Conservation (phyloP, 2,329 filamentous ascomycete genomes). For the Botrytis squamosa region DNA sequence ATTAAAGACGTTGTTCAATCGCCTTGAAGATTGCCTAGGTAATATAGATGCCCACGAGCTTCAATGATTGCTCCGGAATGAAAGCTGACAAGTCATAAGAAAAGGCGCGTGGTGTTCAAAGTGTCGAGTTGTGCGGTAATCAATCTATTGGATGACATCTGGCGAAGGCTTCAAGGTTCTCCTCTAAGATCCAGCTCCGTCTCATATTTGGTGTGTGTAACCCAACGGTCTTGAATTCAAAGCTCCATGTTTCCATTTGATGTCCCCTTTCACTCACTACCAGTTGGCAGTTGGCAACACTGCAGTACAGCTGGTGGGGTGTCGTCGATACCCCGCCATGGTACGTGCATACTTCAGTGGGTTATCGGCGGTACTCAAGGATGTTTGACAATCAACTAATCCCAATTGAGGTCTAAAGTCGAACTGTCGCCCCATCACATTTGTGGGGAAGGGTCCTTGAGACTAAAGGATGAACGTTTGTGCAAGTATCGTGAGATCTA, state of each 20-base stretch:
- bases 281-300: background rate
- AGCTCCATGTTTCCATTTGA: background rate
- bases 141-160: background rate
- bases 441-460: background rate
- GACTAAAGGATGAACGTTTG: background rate
- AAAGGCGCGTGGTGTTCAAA: conserved; percentile 12
- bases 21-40: background rate
- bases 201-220: background rate
- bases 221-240: background rate
- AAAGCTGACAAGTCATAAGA: conserved; percentile 22
- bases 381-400: background rate
- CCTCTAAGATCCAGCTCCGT: background rate
- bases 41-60: background rate
- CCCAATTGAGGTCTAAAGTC: background rate
- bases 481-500: background rate
- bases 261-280: background rate
- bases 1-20: background rate
- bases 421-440: background rate
- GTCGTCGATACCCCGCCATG: conserved; percentile 13
- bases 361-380: background rate
- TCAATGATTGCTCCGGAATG: conserved; percentile 17
- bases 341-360: conserved; percentile 7
- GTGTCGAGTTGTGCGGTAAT: background rate
- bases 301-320: background rate
- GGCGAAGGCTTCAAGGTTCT: background rate